Base-by-base conservation (phyloP, 176 grass and related monocot genomes). In the Poa annua region DNA sequence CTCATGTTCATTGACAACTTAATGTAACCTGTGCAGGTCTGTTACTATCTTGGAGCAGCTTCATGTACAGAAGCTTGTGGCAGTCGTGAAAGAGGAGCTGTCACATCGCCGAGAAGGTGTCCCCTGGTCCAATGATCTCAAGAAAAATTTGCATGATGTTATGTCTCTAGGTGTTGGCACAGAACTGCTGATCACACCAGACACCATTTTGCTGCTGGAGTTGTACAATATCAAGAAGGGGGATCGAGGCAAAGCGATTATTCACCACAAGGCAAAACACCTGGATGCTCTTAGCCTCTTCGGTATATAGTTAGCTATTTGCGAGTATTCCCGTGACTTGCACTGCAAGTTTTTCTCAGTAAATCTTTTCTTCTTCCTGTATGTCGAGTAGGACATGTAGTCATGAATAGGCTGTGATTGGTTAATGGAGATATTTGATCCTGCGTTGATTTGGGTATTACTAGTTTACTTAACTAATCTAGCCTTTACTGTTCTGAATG, bases 221-320 rank as follows among this genome's bases (percentile, higher is more conserved):
- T 41, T 88, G 41, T 93, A 86, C 50, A 38, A 87, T 77, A 78
- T 93, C 48, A 93, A 91, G 66, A 94, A 95, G 49, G 85, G 81
- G 7, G 79, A 79, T 76, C 86, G 92, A 91, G 87, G 87, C 77
- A 95, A 98, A 95, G 90, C 85, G 29, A 86, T 93, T 56, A 95
- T 94, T 89, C 87, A 93, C 65, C 89, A 95, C 77, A 91, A 98
- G 96, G 96, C 88, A 93, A 90, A 90, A 80, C 59, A 85, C 88
- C 79, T 93, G 81, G 90, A 85, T 76, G 74, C 79, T 77, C 71
- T 88, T 88, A 88, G 47, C 63, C 78, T 88, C 80, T 86, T 88
- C 0, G 13, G 65, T 88, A 85, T 85, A 74, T 66, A 73, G 62
- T 88, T 74, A 85, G 72, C 72, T 90, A 75, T 88, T 85, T 51